Conservation (phyloP, 2,329 filamentous ascomycete species). For the Hypoxylon sp. region DNA sequence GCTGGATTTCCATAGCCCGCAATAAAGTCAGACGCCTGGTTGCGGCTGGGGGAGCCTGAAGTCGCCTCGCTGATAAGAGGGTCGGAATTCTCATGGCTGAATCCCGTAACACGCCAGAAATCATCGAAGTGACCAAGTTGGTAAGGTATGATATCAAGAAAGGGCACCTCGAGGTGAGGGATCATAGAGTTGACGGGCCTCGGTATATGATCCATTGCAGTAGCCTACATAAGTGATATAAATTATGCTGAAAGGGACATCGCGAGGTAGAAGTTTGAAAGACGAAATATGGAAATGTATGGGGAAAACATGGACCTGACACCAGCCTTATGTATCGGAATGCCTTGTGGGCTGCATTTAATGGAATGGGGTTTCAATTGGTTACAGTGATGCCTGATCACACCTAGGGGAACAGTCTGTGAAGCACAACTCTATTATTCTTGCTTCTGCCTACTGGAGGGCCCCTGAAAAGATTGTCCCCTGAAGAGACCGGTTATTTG, state of each 20-base stretch:
- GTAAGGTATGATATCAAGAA: slow-evolving; percentile 6
- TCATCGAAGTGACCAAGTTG: neutral
- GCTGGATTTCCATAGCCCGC: neutral
- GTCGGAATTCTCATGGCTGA: neutral
- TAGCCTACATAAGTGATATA: neutral
- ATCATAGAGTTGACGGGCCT: neutral
- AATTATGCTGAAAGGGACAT: neutral
- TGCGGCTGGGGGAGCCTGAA: neutral
- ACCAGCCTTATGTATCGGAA: neutral
- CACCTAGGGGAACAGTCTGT: neutral
- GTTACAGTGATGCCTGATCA: neutral
- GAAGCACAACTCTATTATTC: neutral
- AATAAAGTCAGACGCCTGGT: neutral
- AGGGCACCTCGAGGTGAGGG: neutral
- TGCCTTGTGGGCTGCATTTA: neutral
- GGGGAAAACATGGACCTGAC: neutral
- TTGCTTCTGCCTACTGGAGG: neutral
- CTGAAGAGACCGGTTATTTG: slow-evolving; percentile 17
- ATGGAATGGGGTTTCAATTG: neutral
- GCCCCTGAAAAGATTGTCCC: neutral
- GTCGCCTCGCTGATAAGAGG: neutral
- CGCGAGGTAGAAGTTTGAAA: neutral
- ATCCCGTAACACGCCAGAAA: slow-evolving; percentile 1
- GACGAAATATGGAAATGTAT: neutral
- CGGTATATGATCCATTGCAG: neutral